Evolutionary conservation across 2,329 filamentous ascomycete genomes (phyloP).

Genomic region (Xylaria digitata): DNA sequence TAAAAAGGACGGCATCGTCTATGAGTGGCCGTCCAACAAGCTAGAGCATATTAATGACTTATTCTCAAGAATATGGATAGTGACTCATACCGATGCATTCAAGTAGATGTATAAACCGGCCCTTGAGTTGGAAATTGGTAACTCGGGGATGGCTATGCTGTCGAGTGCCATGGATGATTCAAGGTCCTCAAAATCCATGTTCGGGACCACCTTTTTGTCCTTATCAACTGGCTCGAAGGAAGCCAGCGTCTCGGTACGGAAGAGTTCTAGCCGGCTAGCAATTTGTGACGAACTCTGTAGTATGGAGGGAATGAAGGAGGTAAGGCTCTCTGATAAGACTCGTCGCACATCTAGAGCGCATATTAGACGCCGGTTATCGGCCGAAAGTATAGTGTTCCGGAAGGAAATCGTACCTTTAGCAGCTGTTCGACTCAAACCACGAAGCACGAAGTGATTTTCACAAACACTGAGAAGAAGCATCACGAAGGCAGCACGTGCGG

Average conservation of each 20-base stretch:
- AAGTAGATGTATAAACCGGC: conserved; percentile 88
- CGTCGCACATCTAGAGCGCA: conserved; percentile 57
- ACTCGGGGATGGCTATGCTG: conserved; percentile 68
- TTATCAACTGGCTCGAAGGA: conserved; percentile 66
- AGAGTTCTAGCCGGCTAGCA: conserved; percentile 65
- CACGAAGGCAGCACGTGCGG: conserved; percentile 71
- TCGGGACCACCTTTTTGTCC: conserved; percentile 59
- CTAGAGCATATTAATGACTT: conserved; percentile 59
- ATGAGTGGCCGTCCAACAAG: conserved; percentile 84
- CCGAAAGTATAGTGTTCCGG: conserved; percentile 40
- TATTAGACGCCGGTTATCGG: conserved; percentile 30
- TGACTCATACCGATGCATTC: conserved; percentile 76
- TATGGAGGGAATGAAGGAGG: conserved; percentile 66
- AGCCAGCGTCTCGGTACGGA: conserved; percentile 67
- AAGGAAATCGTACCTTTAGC: conserved; percentile 61
- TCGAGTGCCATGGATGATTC: conserved; percentile 68
- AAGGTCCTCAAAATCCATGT: conserved; percentile 66
- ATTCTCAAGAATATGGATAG: background rate
- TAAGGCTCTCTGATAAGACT: conserved; percentile 62
- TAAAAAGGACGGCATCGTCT: conserved; percentile 82
- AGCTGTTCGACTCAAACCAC: conserved; percentile 62
- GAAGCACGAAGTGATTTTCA: conserved; percentile 68
- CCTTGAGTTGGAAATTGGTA: conserved; percentile 79
- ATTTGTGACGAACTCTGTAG: conserved; percentile 68
- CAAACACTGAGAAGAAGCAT: conserved; percentile 71